phyloP scores from a whole-genome alignment of 1,284 basidiomycete genomes.

The Pisolithus thermaeus region DNA sequence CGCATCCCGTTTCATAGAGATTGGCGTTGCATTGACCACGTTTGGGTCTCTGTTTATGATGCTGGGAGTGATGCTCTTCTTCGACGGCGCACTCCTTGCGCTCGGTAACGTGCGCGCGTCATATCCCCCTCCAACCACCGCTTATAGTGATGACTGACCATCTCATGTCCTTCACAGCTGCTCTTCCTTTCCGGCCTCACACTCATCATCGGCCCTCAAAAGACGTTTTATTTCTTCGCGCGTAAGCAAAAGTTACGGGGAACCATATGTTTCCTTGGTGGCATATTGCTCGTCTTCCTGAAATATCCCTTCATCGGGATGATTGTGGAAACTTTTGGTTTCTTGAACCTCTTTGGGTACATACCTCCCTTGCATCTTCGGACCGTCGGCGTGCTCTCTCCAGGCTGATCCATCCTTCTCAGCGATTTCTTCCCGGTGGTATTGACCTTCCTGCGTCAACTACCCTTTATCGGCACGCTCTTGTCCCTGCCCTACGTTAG shows the following conservation, averaged over 20 bases:
- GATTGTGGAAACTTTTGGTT: constrained; percentile 91
- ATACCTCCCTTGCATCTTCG: constrained; percentile 26
- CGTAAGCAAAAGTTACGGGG: constrained; percentile 94
- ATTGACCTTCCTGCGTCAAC: constrained; percentile 90
- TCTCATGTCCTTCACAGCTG: constrained; percentile 46
- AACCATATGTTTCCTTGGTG: constrained; percentile 87
- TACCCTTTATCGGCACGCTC: constrained; percentile 88
- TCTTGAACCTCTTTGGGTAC: constrained; percentile 96
- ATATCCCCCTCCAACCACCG: not conserved
- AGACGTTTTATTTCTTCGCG: constrained; percentile 98
- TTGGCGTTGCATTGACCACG: constrained; percentile 95
- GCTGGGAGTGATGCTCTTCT: constrained; percentile 92
- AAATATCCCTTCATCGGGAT: constrained; percentile 95
- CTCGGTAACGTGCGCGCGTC: constrained; percentile 76
- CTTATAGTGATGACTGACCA: not conserved
- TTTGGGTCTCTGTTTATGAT: constrained; percentile 96
- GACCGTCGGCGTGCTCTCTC: constrained; percentile 2
- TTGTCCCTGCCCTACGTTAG: constrained; percentile 84
- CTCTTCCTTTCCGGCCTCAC: constrained; percentile 90
- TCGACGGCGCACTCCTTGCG: constrained; percentile 95
- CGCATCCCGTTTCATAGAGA: constrained; percentile 50
- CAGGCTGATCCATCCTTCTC: constrained; percentile 13
- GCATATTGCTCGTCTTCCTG: constrained; percentile 82
- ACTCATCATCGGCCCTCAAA: constrained; percentile 91
- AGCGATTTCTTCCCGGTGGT: constrained; percentile 99